These are phyloP conservation scores for Macaranga tanarius DNA, from an alignment of 441 rosid species.

Conservation along the genomic window DNA sequence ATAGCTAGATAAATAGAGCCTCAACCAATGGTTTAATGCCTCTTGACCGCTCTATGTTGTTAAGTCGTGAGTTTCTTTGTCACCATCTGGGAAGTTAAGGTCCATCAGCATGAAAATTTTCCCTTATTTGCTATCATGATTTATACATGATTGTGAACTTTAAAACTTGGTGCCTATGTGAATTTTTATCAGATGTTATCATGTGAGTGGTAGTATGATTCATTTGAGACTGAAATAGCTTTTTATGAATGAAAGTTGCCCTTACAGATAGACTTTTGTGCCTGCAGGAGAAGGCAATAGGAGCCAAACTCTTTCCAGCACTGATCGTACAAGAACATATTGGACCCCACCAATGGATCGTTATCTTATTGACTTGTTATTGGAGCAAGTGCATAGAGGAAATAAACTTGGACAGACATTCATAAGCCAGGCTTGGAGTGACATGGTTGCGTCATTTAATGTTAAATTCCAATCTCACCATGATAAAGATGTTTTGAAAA, in stretches of 20 bases:
- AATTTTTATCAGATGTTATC: slow-evolving; percentile 7
- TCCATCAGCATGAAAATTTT: neutral
- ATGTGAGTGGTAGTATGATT: slow-evolving; percentile 8
- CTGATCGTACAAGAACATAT: slow-evolving; percentile 78
- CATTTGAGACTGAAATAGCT: neutral
- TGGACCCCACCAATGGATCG: slow-evolving; percentile 96
- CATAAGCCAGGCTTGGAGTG: slow-evolving; percentile 74
- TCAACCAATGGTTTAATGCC: neutral
- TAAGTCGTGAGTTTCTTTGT: neutral
- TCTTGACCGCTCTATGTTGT: neutral
- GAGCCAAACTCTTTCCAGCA: slow-evolving; percentile 27
- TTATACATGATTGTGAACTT: neutral
- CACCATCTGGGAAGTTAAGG: slow-evolving; percentile 1
- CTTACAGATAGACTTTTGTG: slow-evolving; percentile 16
- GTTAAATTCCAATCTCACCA: slow-evolving; percentile 57
- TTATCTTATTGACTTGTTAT: slow-evolving; percentile 67
- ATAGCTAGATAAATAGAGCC: neutral
- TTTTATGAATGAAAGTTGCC: slow-evolving; percentile 22
- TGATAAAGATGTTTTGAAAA: slow-evolving; percentile 80
- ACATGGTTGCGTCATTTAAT: slow-evolving; percentile 65
- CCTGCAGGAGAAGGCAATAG: slow-evolving; percentile 48
- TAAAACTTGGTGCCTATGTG: neutral
- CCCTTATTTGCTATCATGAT: neutral
- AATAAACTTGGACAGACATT: slow-evolving; percentile 85
- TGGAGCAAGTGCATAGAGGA: slow-evolving; percentile 74